Conservation (phyloP, 2,329 filamentous ascomycete genomes). For the Furcasterigmium sp. region DNA sequence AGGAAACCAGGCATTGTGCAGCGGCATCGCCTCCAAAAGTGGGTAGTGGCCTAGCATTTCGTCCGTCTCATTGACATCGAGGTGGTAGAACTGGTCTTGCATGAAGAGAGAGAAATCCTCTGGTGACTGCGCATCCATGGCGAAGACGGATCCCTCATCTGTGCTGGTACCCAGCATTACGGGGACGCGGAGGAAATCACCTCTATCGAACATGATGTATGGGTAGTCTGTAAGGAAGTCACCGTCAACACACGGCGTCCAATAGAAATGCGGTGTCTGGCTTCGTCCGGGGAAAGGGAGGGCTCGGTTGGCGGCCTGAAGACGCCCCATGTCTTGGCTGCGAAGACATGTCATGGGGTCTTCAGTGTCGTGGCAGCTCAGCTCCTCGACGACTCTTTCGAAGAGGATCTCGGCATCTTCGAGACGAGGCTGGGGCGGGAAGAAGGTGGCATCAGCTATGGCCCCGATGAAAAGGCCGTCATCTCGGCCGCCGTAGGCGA, state of each 20-base stretch:
- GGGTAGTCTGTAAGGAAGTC: slow-evolving; percentile 36
- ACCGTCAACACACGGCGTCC: slow-evolving; percentile 45
- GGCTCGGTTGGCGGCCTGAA: slow-evolving; percentile 36
- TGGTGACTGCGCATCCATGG: slow-evolving; percentile 26
- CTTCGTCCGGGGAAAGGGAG: slow-evolving; percentile 32
- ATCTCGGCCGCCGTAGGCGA: slow-evolving; percentile 38
- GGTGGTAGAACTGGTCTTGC: slow-evolving; percentile 39
- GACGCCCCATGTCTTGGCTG: slow-evolving; percentile 18
- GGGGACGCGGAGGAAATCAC: slow-evolving; percentile 37
- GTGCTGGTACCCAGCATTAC: slow-evolving; percentile 38
- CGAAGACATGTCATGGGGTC: slow-evolving; percentile 38
- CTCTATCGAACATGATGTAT: slow-evolving; percentile 30
- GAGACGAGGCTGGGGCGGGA: slow-evolving; percentile 40
- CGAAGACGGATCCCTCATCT: slow-evolving; percentile 43
- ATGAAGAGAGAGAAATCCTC: slow-evolving; percentile 34
- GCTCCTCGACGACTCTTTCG: slow-evolving; percentile 26
- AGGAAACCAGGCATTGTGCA: slow-evolving; percentile 38
- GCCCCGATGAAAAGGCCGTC: slow-evolving; percentile 40
- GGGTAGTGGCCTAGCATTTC: slow-evolving; percentile 34
- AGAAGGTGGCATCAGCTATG: slow-evolving; percentile 43
- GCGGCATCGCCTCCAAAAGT: slow-evolving; percentile 23
- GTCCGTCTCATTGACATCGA: slow-evolving; percentile 27
- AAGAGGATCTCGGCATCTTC: slow-evolving; percentile 43
- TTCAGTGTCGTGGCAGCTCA: slow-evolving; percentile 25
- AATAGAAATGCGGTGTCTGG: slow-evolving; percentile 38